Conservation (phyloP, 2,329 filamentous ascomycete genomes). For the Atkinsonella texensis region DNA sequence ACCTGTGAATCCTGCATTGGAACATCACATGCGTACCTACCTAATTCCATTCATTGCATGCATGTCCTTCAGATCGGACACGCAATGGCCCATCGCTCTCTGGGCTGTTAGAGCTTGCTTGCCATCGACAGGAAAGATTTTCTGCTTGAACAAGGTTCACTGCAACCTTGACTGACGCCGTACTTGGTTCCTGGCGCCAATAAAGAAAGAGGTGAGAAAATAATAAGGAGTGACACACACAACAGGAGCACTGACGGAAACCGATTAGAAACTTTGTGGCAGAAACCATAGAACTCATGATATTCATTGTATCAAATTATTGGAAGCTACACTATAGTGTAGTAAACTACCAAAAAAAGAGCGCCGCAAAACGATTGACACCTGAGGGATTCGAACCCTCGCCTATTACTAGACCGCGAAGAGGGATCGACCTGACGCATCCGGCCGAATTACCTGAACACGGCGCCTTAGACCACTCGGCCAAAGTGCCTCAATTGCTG, state of each 20-base stretch:
- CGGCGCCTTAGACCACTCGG: constrained; percentile 11
- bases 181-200: neutral
- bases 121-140: neutral
- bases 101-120: neutral
- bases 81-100: too few relatives aligned
- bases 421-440: neutral
- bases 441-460: constrained; percentile 1
- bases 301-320: too few relatives aligned
- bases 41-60: too few relatives aligned
- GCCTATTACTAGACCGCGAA: constrained; percentile 18
- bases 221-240: neutral
- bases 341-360: neutral
- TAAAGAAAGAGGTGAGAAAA: neutral
- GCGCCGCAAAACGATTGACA: constrained; percentile 10
- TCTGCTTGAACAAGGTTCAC: neutral
- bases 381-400: constrained; percentile 21
- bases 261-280: neutral
- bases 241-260: neutral
- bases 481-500: constrained; percentile 10
- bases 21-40: too few relatives aligned
- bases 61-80: too few relatives aligned
- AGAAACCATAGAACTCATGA: too few relatives aligned
- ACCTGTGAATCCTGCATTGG: too few relatives aligned
- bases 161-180: neutral
- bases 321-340: neutral